Evolutionary conservation across 176 grass and related monocot species (phyloP).

Genomic region (Chloris gayana): DNA sequence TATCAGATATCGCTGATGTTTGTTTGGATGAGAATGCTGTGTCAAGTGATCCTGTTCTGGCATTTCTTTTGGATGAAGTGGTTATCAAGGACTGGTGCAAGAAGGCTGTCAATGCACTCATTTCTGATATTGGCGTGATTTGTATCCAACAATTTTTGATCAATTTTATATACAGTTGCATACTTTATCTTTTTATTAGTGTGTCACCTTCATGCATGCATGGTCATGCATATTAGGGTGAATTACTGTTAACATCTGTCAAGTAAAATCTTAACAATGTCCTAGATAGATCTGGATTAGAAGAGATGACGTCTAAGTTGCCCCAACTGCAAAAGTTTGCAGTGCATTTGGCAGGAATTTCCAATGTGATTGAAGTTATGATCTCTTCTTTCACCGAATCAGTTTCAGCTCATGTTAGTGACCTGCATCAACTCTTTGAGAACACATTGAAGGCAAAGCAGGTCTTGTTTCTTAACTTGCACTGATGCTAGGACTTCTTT

Average conservation of each 20-base stretch:
- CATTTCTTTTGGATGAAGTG: constrained; percentile 99
- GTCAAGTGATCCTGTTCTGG: constrained; percentile 90
- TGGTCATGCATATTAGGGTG: constrained; percentile 4
- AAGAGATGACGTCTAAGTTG: constrained; percentile 60
- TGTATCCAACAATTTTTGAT: constrained; percentile 77
- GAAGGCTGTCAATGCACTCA: constrained; percentile 51
- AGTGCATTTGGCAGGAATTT: constrained; percentile 73
- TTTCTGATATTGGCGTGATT: constrained; percentile 56
- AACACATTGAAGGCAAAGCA: constrained; percentile 86
- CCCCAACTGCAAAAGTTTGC: constrained; percentile 73
- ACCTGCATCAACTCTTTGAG: constrained; percentile 84
- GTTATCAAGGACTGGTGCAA: constrained; percentile 99
- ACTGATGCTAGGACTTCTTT: constrained; percentile 23
- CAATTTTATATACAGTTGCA: constrained; percentile 17
- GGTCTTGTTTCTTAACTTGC: constrained; percentile 49
- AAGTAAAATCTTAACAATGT: constrained; percentile 49
- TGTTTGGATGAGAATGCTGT: constrained; percentile 99
- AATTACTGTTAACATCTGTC: not conserved
- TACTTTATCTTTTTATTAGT: constrained; percentile 1
- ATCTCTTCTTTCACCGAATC: constrained; percentile 73
- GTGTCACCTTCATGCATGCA: constrained; percentile 17
- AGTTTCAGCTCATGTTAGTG: constrained; percentile 66
- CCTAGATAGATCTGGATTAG: constrained; percentile 61
- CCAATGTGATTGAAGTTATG: constrained; percentile 88
- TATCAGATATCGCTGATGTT: constrained; percentile 84